Evolutionary conservation across 129 eudicot species (phyloP).

Genomic region (Chrysanthemum seticuspe): DNA sequence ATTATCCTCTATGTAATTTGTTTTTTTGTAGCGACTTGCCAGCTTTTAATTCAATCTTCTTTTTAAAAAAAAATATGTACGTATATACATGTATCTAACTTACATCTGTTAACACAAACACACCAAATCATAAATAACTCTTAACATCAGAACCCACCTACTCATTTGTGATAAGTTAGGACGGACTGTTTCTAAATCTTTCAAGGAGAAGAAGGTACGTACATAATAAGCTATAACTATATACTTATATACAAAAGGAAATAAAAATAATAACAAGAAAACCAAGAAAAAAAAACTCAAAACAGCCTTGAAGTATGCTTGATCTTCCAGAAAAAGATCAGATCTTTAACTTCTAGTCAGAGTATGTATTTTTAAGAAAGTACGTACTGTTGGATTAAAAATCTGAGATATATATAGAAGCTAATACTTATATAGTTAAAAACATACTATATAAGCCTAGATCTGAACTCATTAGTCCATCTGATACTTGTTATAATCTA

Average conservation of each 20-base stretch:
- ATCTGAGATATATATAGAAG: background rate
- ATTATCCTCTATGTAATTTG: background rate
- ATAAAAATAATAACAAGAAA: too few relatives aligned
- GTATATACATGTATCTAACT: background rate
- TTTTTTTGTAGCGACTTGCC: background rate
- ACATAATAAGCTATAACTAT: background rate
- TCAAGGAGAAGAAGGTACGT: conserved; percentile 6
- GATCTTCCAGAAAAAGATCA: conserved; percentile 12
- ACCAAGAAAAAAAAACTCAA: background rate
- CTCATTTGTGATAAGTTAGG: conserved; percentile 6
- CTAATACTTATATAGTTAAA: background rate
- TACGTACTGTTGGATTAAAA: conserved; percentile 21
- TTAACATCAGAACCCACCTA: conserved; percentile 17
- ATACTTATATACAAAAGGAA: too few relatives aligned
- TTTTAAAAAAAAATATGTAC: background rate
- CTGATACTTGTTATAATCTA: background rate
- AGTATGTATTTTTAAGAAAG: background rate
- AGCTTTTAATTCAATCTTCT: background rate
- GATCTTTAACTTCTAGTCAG: conserved; percentile 9
- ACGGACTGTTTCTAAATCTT: conserved; percentile 11
- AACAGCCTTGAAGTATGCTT: background rate
- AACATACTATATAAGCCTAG: conserved; percentile 10
- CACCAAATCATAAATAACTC: background rate
- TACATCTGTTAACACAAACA: background rate
- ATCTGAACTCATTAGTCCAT: conserved; percentile 18